Conservation (phyloP, 1,284 basidiomycete species). For the Chiua sp. region DNA sequence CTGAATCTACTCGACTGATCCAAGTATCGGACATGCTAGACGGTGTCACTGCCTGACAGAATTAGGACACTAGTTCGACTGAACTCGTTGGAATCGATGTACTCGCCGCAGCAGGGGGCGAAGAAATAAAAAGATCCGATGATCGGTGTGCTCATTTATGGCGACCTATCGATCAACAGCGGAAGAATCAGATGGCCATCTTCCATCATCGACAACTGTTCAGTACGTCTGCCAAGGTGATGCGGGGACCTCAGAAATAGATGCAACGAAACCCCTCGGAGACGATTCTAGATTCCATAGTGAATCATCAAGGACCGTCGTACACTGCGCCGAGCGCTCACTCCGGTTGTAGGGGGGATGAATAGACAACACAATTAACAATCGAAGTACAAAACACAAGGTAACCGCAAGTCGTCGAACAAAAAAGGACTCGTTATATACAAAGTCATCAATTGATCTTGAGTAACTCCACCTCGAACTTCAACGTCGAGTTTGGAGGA, state of each 20-base stretch:
- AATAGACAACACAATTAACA: slow-evolving; percentile 21
- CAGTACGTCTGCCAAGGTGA: no score
- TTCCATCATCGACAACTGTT: no score
- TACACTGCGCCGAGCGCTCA: background rate
- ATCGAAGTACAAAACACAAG: slow-evolving; percentile 28
- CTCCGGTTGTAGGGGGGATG: slow-evolving; percentile 2
- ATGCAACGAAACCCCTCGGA: no score
- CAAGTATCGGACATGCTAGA: background rate
- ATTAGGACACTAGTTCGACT: background rate
- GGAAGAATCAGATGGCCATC: no score
- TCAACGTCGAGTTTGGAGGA: slow-evolving; percentile 77
- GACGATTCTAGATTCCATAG: no score
- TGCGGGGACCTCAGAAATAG: no score
- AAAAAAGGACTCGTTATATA: slow-evolving; percentile 16
- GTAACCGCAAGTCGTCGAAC: slow-evolving; percentile 20
- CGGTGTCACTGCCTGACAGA: background rate
- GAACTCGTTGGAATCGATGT: background rate
- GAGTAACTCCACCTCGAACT: slow-evolving; percentile 83
- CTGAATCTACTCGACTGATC: background rate
- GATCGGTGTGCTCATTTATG: background rate
- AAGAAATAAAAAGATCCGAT: background rate
- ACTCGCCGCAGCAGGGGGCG: background rate
- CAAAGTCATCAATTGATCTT: slow-evolving; percentile 58
- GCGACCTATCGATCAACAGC: background rate
- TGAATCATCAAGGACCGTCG: background rate